phyloP scores from a whole-genome alignment of 345 rosid genomes.

The Lenwebbia sp. region DNA sequence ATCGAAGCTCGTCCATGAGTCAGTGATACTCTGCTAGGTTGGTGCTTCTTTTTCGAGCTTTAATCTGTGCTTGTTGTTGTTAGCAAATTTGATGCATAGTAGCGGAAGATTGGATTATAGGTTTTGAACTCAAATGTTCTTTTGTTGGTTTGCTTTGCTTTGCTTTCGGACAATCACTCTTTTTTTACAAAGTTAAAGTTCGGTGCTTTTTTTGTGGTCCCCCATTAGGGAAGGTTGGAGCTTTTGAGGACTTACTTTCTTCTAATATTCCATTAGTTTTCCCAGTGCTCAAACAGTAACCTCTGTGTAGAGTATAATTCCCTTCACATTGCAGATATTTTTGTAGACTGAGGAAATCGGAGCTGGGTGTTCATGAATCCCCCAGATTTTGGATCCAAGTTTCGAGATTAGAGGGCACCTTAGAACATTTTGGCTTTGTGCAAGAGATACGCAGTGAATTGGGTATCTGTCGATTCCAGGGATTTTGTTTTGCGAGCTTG shows the following conservation, averaged over 20 bases:
- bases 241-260: background rate
- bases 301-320: background rate
- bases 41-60: background rate
- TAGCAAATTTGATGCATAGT: background rate
- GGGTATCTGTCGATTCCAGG: background rate
- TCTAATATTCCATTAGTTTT: background rate
- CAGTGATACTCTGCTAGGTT: background rate
- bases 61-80: background rate
- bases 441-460: background rate
- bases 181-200: background rate
- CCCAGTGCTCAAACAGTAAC: background rate
- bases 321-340: background rate
- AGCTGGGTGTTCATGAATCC: background rate
- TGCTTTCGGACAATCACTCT: background rate
- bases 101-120: background rate
- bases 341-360: background rate
- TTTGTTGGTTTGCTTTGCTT: background rate
- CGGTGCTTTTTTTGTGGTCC: background rate
- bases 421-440: background rate
- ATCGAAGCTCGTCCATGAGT: background rate
- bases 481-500: background rate
- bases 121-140: background rate
- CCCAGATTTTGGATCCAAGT: background rate
- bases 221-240: background rate
- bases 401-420: background rate